A percentile compares a stretch with the other conserved stretches of the same genome.
These are phyloP conservation scores for Ophiostoma novo-ulmi DNA, from an alignment of 2,329 filamentous ascomycete species.

Conservation along the genomic window DNA sequence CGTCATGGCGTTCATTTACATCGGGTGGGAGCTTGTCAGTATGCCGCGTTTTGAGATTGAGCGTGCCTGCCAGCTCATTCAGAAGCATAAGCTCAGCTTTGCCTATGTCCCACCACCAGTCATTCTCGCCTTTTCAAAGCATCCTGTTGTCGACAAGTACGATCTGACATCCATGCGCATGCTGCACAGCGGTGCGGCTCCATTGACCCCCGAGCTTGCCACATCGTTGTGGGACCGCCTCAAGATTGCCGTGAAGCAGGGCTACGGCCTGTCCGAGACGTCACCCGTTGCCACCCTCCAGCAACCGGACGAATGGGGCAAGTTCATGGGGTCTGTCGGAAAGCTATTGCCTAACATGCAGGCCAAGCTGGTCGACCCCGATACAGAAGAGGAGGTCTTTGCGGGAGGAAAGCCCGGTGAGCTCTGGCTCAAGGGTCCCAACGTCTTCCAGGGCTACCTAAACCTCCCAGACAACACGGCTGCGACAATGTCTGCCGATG, in stretches of 20 bases:
- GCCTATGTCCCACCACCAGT: constrained; percentile 81
- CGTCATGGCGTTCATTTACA: constrained; percentile 62
- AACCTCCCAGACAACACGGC: constrained; percentile 66
- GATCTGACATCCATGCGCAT: constrained; percentile 73
- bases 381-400: constrained; percentile 49
- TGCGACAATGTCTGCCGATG: constrained; percentile 67
- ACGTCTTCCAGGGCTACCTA: constrained; percentile 73
- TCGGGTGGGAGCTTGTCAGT: constrained; percentile 62
- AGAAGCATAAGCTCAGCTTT: constrained; percentile 70
- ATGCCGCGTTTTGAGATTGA: constrained; percentile 79
- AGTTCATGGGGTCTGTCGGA: constrained; percentile 72
- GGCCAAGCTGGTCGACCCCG: constrained; percentile 70
- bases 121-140: constrained; percentile 72
- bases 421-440: constrained; percentile 72
- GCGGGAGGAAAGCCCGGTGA: constrained; percentile 56
- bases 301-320: constrained; percentile 69
- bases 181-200: constrained; percentile 83
- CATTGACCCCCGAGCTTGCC: constrained; percentile 74
- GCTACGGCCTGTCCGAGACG: constrained; percentile 85
- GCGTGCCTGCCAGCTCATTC: constrained; percentile 69
- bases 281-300: constrained; percentile 73
- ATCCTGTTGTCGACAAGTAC: constrained; percentile 72
- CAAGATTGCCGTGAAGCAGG: constrained; percentile 79
- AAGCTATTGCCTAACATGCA: constrained; percentile 71
- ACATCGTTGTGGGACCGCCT: constrained; percentile 69